A percentile compares a stretch with the other conserved stretches of the same genome.
Conservation (phyloP, 2,329 filamentous ascomycete genomes). For the Thelonectria rubi region DNA sequence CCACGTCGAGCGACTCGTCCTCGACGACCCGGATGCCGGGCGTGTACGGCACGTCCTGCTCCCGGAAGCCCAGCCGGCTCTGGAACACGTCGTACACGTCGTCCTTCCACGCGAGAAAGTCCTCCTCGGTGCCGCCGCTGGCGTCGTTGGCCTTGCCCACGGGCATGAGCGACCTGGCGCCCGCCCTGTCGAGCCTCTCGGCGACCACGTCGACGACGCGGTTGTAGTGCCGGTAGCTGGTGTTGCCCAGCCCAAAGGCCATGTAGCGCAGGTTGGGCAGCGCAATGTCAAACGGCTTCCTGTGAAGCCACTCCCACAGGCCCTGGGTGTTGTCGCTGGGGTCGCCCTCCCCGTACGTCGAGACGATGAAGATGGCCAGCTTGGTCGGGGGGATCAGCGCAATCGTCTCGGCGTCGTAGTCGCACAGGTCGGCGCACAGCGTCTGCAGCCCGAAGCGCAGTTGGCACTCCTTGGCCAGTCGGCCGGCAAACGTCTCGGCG, state of each 20-base stretch:
- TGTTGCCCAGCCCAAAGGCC: slow-evolving; percentile 52
- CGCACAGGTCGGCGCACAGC: slow-evolving; percentile 71
- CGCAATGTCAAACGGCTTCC: slow-evolving; percentile 24
- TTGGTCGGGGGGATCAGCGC: slow-evolving; percentile 38
- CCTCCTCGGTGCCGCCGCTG: slow-evolving; percentile 46
- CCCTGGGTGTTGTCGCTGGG: slow-evolving; percentile 49
- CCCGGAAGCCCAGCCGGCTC: slow-evolving; percentile 32
- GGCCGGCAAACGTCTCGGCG: slow-evolving; percentile 17
- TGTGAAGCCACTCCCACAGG: slow-evolving; percentile 45
- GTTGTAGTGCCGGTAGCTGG: slow-evolving; percentile 52
- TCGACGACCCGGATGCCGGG: slow-evolving; percentile 33
- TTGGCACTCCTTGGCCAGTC: slow-evolving; percentile 61
- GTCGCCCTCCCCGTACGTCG: slow-evolving; percentile 54
- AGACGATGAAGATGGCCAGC: slow-evolving; percentile 49
- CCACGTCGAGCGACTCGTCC: slow-evolving; percentile 35
- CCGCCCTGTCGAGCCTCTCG: slow-evolving; percentile 35
- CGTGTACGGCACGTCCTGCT: slow-evolving; percentile 36
- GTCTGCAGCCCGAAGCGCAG: slow-evolving; percentile 89
- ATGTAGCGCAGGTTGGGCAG: slow-evolving; percentile 44
- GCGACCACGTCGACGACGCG: slow-evolving; percentile 45
- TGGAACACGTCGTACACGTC: slow-evolving; percentile 37
- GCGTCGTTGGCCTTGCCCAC: slow-evolving; percentile 47
- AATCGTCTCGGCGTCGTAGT: slow-evolving; percentile 56
- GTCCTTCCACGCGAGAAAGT: slow-evolving; percentile 50
- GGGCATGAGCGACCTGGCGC: slow-evolving; percentile 41